These are phyloP conservation scores for Xylariaceae sp. DNA, from an alignment of 2,329 filamentous ascomycete species.

Conservation along the genomic window DNA sequence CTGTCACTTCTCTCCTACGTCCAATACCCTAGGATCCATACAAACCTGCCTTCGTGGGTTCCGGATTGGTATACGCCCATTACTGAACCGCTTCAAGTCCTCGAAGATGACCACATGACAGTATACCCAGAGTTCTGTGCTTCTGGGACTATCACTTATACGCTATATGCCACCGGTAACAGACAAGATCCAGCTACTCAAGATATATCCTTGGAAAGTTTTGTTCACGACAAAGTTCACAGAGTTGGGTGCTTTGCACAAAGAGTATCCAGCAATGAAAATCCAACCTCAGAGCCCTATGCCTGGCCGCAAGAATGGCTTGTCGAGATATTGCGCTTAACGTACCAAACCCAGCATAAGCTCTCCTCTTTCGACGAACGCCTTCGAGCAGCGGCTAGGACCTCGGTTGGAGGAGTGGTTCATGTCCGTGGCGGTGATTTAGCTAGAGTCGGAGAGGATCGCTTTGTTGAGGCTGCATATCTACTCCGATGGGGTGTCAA, in stretches of 20 bases:
- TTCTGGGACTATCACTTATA: not conserved
- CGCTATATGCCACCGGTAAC: not conserved
- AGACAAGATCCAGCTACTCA: not conserved
- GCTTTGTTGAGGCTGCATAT: not conserved
- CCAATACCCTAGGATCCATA: constrained; percentile 18
- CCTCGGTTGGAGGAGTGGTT: not conserved
- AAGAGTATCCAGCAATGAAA: not conserved
- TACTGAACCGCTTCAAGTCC: constrained; percentile 28
- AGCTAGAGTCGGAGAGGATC: not conserved
- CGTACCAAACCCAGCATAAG: not conserved
- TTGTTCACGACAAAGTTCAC: not conserved
- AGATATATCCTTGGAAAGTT: constrained; percentile 4
- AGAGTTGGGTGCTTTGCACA: constrained; percentile 1
- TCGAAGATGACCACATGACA: constrained; percentile 1
- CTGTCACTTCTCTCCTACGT: constrained; percentile 30
- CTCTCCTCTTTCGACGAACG: constrained; percentile 10
- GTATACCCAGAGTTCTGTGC: constrained; percentile 1
- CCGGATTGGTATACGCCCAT: constrained; percentile 34
- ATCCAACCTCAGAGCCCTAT: not conserved
- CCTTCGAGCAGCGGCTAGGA: constrained; percentile 8
- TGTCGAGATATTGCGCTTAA: constrained; percentile 12
- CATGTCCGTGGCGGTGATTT: not conserved
- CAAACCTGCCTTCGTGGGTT: constrained; percentile 35
- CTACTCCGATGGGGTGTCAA: not conserved
- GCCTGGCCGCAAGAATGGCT: constrained; percentile 19